These are phyloP conservation scores for Nicotiana knightiana DNA, from an alignment of 257 asterid species.

Conservation along the genomic window DNA sequence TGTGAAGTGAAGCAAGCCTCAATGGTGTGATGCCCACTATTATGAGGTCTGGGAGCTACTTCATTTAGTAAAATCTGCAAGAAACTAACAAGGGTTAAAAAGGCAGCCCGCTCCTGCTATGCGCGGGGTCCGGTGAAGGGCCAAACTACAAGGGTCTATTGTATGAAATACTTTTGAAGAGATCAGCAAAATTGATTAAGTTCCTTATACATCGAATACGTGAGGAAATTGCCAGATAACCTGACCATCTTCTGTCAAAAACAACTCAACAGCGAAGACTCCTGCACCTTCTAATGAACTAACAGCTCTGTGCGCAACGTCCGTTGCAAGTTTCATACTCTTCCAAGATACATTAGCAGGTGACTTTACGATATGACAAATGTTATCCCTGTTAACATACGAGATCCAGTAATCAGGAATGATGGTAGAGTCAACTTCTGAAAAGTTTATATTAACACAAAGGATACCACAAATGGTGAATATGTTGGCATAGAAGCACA, in stretches of 20 bases:
- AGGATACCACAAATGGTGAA: neutral
- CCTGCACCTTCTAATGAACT: slow-evolving; percentile 97
- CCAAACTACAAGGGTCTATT: too few relatives aligned
- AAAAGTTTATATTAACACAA: neutral
- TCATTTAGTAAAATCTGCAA: slow-evolving; percentile 78
- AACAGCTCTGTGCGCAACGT: slow-evolving; percentile 75
- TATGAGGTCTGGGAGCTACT: slow-evolving; percentile 99
- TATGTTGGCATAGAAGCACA: neutral
- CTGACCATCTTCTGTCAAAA: slow-evolving; percentile 89
- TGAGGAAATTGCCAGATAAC: slow-evolving; percentile 28
- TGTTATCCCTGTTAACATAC: slow-evolving; percentile 58
- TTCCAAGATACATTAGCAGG: slow-evolving; percentile 87
- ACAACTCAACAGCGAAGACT: slow-evolving; percentile 84
- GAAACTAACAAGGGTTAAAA: neutral
- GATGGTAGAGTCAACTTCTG: neutral
- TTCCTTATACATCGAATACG: neutral
- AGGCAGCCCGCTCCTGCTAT: too few relatives aligned
- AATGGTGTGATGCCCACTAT: slow-evolving; percentile 94
- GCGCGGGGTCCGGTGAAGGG: too few relatives aligned
- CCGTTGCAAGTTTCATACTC: slow-evolving; percentile 66
- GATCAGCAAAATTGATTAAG: neutral
- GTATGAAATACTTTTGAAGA: slow-evolving; percentile 2
- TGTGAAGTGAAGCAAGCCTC: slow-evolving; percentile 91
- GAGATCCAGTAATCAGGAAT: neutral
- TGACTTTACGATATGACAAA: slow-evolving; percentile 91